Base-by-base conservation (phyloP, 306 rosid species). In the Arachis hypogaea region DNA sequence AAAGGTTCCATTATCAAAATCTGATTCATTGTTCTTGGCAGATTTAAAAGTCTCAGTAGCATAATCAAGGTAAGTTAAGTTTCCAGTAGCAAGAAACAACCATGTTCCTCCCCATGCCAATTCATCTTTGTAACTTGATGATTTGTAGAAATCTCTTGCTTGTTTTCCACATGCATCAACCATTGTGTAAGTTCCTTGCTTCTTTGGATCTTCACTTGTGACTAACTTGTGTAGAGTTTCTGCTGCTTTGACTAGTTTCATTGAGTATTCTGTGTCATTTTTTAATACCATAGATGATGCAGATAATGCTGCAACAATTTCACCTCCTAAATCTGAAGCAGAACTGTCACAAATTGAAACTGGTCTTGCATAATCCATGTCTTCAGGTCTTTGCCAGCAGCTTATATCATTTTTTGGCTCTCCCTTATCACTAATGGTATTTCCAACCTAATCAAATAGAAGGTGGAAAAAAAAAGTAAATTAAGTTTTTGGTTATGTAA, bases 381-480 rank as follows among this genome's bases (percentile, higher is more conserved):
- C 90, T 80, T 93, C 96, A 2, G 98, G 96, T 72, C 97, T 74
- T 85, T 87, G 78, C 97, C 97, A 86, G 76, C 98, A 88, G 57
- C 62, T 85, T 54, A 80, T 43, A 36, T 93, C 98, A 75, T 84
- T 50, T 11, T 50, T 50, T 50, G 83, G 29, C 41, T 62, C 77
- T 4, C 61, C 38, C 14, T 74, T 73, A 38, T 73, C 72, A 55
- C 83, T 85, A 36, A 75, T 75, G 42, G 85, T 80, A 78, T 83
- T 86, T 72, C 98, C 93, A 77, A 93, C 92, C 98, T 90, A 79
- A 12, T 47, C 9, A 82, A 71, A 79, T 62, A 45, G 43, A 28
- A 52, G 38, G 38, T 2, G 38, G 4, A 33, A 33, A 33, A 33
- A 33, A 33, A 33, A 33, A 33, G 38, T 33, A 33, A 33, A 22